These are phyloP conservation scores for Dioscorea alata DNA, from an alignment of 106 monocot species.

Conservation along the genomic window DNA sequence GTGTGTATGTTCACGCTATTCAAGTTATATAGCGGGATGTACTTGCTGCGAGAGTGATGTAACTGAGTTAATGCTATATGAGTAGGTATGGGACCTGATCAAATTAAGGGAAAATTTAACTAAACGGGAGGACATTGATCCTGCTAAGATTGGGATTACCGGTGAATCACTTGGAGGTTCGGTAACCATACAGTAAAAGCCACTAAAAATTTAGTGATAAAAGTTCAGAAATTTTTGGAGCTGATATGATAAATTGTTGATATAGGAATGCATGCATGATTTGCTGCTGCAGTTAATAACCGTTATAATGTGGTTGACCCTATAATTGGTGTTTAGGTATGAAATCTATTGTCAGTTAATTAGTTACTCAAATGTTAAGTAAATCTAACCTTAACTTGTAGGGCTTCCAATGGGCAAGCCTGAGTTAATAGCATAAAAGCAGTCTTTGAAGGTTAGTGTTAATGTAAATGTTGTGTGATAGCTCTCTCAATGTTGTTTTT, in stretches of 20 bases:
- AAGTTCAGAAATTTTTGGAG: background rate
- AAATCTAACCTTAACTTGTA: slow-evolving; percentile 8
- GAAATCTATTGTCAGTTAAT: background rate
- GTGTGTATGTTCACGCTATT: too few relatives aligned
- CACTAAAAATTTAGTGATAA: background rate
- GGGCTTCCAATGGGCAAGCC: slow-evolving; percentile 92
- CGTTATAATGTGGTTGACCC: slow-evolving; percentile 82
- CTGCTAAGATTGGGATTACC: slow-evolving; percentile 77
- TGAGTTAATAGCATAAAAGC: slow-evolving; percentile 81
- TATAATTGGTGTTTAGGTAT: slow-evolving; percentile 95
- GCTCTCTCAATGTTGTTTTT: background rate
- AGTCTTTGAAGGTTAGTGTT: slow-evolving; percentile 73
- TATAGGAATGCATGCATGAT: slow-evolving; percentile 99
- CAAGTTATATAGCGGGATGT: too few relatives aligned
- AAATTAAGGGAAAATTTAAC: slow-evolving; percentile 85
- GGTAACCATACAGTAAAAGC: background rate
- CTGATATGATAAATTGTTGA: slow-evolving; percentile 2
- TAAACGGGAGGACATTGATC: slow-evolving; percentile 78
- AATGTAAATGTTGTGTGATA: too few relatives aligned
- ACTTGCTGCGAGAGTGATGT: background rate
- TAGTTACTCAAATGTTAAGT: background rate
- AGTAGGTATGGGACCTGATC: slow-evolving; percentile 93
- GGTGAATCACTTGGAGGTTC: slow-evolving; percentile 99
- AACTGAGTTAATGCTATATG: background rate
- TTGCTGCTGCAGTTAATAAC: slow-evolving; percentile 75